Conservation (phyloP, 2,329 filamentous ascomycete genomes). For the Fusarium sp. region DNA sequence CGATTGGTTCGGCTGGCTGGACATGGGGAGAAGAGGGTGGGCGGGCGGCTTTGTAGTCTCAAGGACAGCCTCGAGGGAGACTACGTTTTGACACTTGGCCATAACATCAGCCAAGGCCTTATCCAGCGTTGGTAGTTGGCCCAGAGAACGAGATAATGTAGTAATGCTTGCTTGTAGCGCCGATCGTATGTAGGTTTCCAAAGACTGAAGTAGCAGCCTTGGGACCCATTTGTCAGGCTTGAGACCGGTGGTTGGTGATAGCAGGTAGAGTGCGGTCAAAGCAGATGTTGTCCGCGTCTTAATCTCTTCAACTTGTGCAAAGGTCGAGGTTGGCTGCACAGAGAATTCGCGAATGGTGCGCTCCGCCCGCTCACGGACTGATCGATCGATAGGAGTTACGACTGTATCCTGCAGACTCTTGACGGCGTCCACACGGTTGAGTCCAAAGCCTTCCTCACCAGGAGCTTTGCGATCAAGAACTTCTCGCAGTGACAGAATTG, state of each 20-base stretch:
- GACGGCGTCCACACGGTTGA: slow-evolving; percentile 79
- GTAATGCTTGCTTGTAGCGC: slow-evolving; percentile 82
- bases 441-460: slow-evolving; percentile 78
- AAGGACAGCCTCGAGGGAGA: slow-evolving; percentile 85
- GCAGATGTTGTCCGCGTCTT: slow-evolving; percentile 79
- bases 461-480: slow-evolving; percentile 72
- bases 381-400: slow-evolving; percentile 76
- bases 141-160: slow-evolving; percentile 77
- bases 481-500: slow-evolving; percentile 78
- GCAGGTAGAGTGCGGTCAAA: slow-evolving; percentile 78
- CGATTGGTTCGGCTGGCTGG: slow-evolving; percentile 47
- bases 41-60: slow-evolving; percentile 71
- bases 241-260: slow-evolving; percentile 72
- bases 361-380: slow-evolving; percentile 77
- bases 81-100: slow-evolving; percentile 86
- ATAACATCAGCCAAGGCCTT: slow-evolving; percentile 83
- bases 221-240: slow-evolving; percentile 69
- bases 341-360: slow-evolving; percentile 86
- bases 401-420: slow-evolving; percentile 75
- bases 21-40: slow-evolving; percentile 69
- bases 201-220: slow-evolving; percentile 74
- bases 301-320: slow-evolving; percentile 75
- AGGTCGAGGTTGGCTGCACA: slow-evolving; percentile 66
- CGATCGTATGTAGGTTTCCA: slow-evolving; percentile 85
- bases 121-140: slow-evolving; percentile 83